Evolutionary conservation across 192 early-diverging fungal genomes (phyloP).

Genomic region (Gryganskiella cystojenkinii): DNA sequence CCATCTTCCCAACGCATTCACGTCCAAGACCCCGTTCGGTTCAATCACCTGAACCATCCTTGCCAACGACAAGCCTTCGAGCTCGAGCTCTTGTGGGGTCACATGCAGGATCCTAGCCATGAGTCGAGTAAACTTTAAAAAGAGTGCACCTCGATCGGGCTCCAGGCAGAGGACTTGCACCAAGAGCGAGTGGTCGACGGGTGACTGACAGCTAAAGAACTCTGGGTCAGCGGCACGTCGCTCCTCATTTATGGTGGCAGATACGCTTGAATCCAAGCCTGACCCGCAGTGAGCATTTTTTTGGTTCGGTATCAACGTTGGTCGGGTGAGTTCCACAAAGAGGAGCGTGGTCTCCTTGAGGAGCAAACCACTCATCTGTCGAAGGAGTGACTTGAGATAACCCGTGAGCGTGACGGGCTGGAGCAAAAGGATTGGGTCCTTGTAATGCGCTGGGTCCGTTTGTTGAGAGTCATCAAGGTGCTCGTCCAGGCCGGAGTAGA

Average conservation of each 20-base stretch:
- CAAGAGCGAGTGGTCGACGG: slow-evolving; percentile 32
- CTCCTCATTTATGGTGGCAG: neutral
- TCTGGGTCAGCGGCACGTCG: slow-evolving; percentile 12
- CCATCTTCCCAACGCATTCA: slow-evolving; percentile 37
- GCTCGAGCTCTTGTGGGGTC: slow-evolving; percentile 35
- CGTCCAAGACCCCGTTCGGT: slow-evolving; percentile 27
- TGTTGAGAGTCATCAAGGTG: too few relatives aligned
- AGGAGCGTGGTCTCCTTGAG: slow-evolving; percentile 35
- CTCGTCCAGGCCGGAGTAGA: too few relatives aligned
- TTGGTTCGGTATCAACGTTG: too few relatives aligned
- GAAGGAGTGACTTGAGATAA: slow-evolving; percentile 34
- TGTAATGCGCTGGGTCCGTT: too few relatives aligned
- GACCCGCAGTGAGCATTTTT: too few relatives aligned
- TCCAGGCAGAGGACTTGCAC: slow-evolving; percentile 43
- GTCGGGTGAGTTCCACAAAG: slow-evolving; percentile 41
- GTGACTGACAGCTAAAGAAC: slow-evolving; percentile 30
- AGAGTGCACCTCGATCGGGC: slow-evolving; percentile 27
- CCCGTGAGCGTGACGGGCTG: slow-evolving; percentile 47
- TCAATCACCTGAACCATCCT: slow-evolving; percentile 49
- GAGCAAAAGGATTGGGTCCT: slow-evolving; percentile 23
- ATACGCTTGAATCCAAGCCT: neutral
- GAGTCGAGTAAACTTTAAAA: slow-evolving; percentile 30
- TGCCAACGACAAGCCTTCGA: slow-evolving; percentile 43
- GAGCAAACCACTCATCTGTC: slow-evolving; percentile 28
- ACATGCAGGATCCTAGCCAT: slow-evolving; percentile 32